A percentile compares a stretch with the other conserved stretches of the same genome.
Evolutionary conservation across 306 rosid species (phyloP).

Genomic region (Gastrolobium bilobum): DNA sequence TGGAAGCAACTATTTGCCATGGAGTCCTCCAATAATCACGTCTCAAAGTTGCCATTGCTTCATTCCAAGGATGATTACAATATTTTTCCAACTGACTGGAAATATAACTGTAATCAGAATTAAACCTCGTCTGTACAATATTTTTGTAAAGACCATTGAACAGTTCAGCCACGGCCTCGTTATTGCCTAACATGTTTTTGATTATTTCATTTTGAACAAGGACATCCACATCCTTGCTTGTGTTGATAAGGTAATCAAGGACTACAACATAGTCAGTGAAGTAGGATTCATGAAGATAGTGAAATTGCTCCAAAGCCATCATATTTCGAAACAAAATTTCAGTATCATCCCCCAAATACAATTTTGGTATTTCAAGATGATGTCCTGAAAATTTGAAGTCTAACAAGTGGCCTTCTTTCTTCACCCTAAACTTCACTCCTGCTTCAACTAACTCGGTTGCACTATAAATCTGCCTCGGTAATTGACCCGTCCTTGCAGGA

Average conservation of each 20-base stretch:
- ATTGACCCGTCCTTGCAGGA: fast-evolving
- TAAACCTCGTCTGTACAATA: not conserved
- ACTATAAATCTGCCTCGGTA: fast-evolving
- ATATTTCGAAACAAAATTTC: not conserved
- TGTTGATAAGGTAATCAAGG: not conserved
- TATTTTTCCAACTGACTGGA: not conserved
- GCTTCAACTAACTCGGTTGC: not conserved
- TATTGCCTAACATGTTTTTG: not conserved
- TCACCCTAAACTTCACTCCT: slow-evolving; percentile 3
- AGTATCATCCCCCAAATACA: fast-evolving
- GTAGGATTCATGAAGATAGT: not conserved
- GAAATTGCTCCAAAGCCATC: slow-evolving; percentile 10
- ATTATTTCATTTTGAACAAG: slow-evolving; percentile 26
- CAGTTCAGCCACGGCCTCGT: not conserved
- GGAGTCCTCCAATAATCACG: slow-evolving; percentile 13
- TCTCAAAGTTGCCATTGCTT: not conserved
- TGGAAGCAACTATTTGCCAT: not conserved
- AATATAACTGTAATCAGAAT: slow-evolving; percentile 8
- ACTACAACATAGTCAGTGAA: not conserved
- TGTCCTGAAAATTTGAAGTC: not conserved
- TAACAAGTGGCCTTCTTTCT: no score
- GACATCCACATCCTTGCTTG: slow-evolving; percentile 22
- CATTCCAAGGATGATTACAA: slow-evolving; percentile 1
- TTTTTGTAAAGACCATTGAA: not conserved
- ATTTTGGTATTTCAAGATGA: not conserved